Evolutionary conservation across 441 rosid genomes (phyloP), one percentile per base, ranked within the genome.

Genomic region (Brassica hybrid): DNA sequence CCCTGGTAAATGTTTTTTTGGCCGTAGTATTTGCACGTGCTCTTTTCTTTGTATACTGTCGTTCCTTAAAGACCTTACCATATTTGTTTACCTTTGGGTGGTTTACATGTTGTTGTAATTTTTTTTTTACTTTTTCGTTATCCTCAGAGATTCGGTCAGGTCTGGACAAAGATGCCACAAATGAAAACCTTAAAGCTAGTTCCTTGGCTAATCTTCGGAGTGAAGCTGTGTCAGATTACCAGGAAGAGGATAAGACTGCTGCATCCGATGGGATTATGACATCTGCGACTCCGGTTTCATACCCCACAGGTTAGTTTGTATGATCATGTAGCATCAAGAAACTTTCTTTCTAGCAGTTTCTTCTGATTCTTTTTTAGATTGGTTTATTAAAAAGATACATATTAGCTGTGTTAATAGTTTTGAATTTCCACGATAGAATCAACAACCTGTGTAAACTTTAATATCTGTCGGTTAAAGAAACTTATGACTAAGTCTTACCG

Each of bases 1-100:
- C 72, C 76, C 89, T 76, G 99, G 98, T 94, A 76, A 81, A 32
- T 48, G 67, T 75, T 78, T 36, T 45, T 34, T 34, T 68, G 65
- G 69, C 7, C 38, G 7, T 16, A 52, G 58, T 69, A 57, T 59
- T 64, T 58, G 19, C 45, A 21, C 64, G 6, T 69, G 18, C 60
- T 69, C 59, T 36, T 36, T 74, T 79, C 56, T 69, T 70, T 56
- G n/a, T 58, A 32, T 58, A 58, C 65, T 41, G 8, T 27, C 11
- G 16, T 73, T 17, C 54, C 13, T 5, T 62, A 10, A n/a, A 43
- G 65, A 30, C 68, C 57, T 64, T 56, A 23, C 56, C 57, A 19
- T 12, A 21, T 56, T 36, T 41, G 38, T 69, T 63, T 63, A 69
- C 45, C 34, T 68, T 69, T 59, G 18, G 25, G 13, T 74, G 36